Conservation (phyloP, 257 asterid genomes). For the Ajuga chamaepitys region DNA sequence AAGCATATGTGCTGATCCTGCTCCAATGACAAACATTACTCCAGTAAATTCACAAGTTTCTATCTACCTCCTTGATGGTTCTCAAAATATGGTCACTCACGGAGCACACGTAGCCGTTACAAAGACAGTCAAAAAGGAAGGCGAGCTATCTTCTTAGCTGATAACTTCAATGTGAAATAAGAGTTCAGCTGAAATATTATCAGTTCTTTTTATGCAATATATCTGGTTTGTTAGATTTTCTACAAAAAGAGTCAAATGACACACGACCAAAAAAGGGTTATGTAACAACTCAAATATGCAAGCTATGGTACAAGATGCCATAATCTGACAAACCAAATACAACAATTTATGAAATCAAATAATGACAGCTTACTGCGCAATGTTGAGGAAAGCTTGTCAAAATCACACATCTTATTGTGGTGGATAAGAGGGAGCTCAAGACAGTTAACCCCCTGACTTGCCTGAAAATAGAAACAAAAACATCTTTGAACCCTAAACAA, state of each 20-base stretch:
- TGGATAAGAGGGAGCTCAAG: constrained; percentile 23
- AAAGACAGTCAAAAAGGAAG: too few relatives aligned
- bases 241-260: neutral
- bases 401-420: constrained; percentile 16
- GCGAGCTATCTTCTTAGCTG: too few relatives aligned
- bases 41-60: too few relatives aligned
- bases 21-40: too few relatives aligned
- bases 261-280: neutral
- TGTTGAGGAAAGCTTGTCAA: constrained; percentile 10
- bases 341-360: neutral
- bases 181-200: too few relatives aligned
- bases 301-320: neutral
- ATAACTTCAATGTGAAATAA: too few relatives aligned
- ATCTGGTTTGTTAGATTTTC: too few relatives aligned
- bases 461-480: neutral
- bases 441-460: constrained; percentile 6
- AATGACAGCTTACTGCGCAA: constrained; percentile 10
- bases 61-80: too few relatives aligned
- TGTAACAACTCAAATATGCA: neutral
- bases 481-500: neutral
- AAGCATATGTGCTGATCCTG: too few relatives aligned
- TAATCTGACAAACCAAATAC: neutral
- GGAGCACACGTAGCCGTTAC: too few relatives aligned
- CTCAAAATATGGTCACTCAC: too few relatives aligned
- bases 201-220: too few relatives aligned